Percentiles rank a stretch among this genome's conserved stretches.
Evolutionary conservation across 2,329 filamentous ascomycete species (phyloP).

Genomic region (Xylariales sp.): DNA sequence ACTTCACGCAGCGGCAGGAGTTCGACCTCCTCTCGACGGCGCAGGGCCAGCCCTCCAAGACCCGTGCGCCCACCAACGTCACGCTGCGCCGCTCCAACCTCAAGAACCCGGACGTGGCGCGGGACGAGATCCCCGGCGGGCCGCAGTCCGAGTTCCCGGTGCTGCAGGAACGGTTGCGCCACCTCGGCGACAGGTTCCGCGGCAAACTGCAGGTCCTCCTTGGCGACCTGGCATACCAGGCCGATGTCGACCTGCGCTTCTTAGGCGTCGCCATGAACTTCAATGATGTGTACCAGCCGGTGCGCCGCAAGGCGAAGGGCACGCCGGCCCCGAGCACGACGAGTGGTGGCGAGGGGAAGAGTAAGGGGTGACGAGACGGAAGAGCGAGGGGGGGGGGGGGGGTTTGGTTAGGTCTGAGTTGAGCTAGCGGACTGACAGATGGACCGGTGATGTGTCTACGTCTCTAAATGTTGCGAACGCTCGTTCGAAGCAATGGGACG

Average conservation of each 20-base stretch:
- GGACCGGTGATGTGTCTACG: too few species aligned
- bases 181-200: conserved; percentile 72
- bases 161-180: conserved; percentile 66
- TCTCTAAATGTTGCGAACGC: too few species aligned
- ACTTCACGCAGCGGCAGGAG: conserved; percentile 90
- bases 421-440: too few species aligned
- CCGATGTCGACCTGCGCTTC: conserved; percentile 93
- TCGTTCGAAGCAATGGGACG: too few species aligned
- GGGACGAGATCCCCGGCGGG: conserved; percentile 44
- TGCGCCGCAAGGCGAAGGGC: conserved; percentile 55
- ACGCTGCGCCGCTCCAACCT: conserved; percentile 15
- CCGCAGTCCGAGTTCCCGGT: conserved; percentile 65
- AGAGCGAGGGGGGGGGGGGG: too few species aligned
- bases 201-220: conserved; percentile 74
- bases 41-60: conserved; percentile 19
- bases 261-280: conserved; percentile 98
- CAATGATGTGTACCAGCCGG: conserved; percentile 89
- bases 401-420: too few species aligned
- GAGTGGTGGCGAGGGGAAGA: conserved; percentile 1
- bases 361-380: too few species aligned
- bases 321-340: conserved; percentile 13
- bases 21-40: conserved; percentile 52
- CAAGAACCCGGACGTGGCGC: conserved; percentile 12
- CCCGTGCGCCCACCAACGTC: conserved; percentile 22
- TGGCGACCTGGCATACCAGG: conserved; percentile 87